A percentile compares a stretch with the other conserved stretches of the same genome.
Evolutionary conservation across 2,329 filamentous ascomycete genomes (phyloP).

Genomic region (Hypoxylon sp.): DNA sequence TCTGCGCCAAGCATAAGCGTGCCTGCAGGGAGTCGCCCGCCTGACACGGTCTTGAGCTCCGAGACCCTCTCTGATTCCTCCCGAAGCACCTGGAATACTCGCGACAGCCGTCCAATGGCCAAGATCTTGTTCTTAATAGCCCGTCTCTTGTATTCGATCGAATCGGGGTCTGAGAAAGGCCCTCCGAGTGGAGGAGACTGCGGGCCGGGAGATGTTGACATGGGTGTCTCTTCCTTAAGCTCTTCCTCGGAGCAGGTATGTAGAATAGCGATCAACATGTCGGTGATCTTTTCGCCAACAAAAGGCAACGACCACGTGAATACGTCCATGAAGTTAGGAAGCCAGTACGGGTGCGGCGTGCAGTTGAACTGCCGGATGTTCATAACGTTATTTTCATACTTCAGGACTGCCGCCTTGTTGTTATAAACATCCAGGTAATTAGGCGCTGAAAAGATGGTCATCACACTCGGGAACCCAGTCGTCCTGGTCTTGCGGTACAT

Average conservation of each 20-base stretch:
- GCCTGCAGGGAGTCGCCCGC: conserved; percentile 91
- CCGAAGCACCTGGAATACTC: conserved; percentile 97
- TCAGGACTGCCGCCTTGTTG: conserved; percentile 98
- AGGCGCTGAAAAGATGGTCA: conserved; percentile 99
- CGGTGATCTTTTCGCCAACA: conserved; percentile 98
- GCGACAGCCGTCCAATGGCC: conserved; percentile 94
- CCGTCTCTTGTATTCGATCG: conserved; percentile 92
- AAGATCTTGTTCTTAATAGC: conserved; percentile 99
- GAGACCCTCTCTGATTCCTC: conserved; percentile 98
- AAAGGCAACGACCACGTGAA: conserved; percentile 99
- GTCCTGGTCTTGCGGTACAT: conserved; percentile 99
- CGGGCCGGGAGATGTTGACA: conserved; percentile 78
- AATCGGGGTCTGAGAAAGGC: conserved; percentile 77
- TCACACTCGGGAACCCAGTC: conserved; percentile 98
- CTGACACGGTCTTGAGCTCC: conserved; percentile 96
- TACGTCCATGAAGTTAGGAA: conserved; percentile 99
- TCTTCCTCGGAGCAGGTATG: conserved; percentile 99
- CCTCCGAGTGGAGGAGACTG: conserved; percentile 78
- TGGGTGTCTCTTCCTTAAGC: conserved; percentile 87
- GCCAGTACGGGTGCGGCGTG: conserved; percentile 98
- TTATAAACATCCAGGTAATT: conserved; percentile 99
- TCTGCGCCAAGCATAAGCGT: conserved; percentile 98
- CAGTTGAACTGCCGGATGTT: conserved; percentile 99
- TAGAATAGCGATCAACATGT: conserved; percentile 98
- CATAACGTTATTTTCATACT: conserved; percentile 99